phyloP scores from a whole-genome alignment of 1,284 basidiomycete genomes.

The Apiotrichum montevideense region DNA sequence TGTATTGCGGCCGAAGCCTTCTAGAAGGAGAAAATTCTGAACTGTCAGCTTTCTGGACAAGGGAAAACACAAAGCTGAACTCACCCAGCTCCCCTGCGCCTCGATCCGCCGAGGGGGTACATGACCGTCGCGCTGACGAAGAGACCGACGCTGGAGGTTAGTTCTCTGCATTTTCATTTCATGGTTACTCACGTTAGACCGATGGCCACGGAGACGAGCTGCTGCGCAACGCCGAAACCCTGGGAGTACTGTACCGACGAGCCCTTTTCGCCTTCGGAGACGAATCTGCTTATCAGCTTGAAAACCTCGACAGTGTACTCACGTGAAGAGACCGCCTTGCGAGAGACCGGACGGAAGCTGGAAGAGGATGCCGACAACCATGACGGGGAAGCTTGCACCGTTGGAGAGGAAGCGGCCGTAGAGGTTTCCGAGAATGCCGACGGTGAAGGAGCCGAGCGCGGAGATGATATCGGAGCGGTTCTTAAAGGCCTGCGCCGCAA shows the following conservation, averaged over 20 bases:
- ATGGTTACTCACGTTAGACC: conserved; percentile 46
- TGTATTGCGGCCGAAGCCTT: too few species aligned
- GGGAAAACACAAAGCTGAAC: too few species aligned
- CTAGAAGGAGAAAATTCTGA: conserved; percentile 46
- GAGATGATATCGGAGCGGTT: conserved; percentile 68
- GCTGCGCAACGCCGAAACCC: conserved; percentile 46
- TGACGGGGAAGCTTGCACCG: conserved; percentile 45
- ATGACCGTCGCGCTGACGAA: conserved; percentile 50
- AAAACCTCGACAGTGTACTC: neutral
- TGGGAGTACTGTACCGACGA: conserved; percentile 49
- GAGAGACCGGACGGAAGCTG: conserved; percentile 75
- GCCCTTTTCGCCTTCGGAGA: neutral
- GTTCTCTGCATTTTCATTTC: neutral
- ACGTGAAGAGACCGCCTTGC: conserved; percentile 32
- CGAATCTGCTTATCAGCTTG: neutral
- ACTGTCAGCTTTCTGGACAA: too few species aligned
- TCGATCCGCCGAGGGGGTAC: conserved; percentile 49
- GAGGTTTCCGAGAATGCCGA: conserved; percentile 74
- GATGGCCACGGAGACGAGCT: conserved; percentile 50
- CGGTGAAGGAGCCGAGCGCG: conserved; percentile 70
- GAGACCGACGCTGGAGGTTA: conserved; percentile 60
- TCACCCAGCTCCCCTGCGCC: conserved; percentile 42
- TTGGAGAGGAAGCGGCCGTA: conserved; percentile 60
- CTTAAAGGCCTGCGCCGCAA: conserved; percentile 59
- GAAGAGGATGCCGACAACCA: conserved; percentile 67